Conservation (phyloP, 202 grass and related monocot genomes). For the Carex arenaria region DNA sequence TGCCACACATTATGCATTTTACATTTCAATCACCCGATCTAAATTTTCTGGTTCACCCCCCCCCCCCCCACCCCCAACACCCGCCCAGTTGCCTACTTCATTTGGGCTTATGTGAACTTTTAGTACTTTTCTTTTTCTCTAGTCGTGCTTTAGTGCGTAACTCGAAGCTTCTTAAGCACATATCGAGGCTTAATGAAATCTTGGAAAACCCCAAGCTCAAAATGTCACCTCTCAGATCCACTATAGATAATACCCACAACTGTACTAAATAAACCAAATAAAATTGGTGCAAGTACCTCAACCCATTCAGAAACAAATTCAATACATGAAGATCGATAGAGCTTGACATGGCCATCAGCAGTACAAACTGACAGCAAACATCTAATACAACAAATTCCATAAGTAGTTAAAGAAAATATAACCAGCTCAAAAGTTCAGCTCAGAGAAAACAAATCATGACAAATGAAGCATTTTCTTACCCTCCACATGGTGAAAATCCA, state of each 20-base stretch:
- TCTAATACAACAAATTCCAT: conserved; percentile 36
- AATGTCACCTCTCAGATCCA: not conserved
- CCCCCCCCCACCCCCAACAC: no score
- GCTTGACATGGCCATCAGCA: conserved; percentile 62
- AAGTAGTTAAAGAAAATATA: conserved; percentile 13
- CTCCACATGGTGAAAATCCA: conserved; percentile 71
- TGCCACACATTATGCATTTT: no score
- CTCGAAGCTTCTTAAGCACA: not conserved
- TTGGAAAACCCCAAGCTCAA: not conserved
- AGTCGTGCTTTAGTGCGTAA: not conserved
- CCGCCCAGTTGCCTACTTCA: not conserved
- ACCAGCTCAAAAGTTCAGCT: not conserved
- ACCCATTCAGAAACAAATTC: conserved; percentile 80
- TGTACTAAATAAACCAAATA: not conserved
- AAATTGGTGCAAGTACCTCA: conserved; percentile 37
- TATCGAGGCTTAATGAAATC: not conserved
- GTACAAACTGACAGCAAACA: conserved; percentile 78
- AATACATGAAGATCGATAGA: conserved; percentile 60
- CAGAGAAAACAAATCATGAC: not conserved
- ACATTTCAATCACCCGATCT: no score
- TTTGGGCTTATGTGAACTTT: not conserved
- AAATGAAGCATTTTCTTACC: conserved; percentile 32
- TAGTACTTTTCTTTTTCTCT: not conserved
- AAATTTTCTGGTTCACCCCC: no score
- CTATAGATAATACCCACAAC: not conserved